Conservation (phyloP, 768 basidiomycete genomes). For the Tulasnella sp. region DNA sequence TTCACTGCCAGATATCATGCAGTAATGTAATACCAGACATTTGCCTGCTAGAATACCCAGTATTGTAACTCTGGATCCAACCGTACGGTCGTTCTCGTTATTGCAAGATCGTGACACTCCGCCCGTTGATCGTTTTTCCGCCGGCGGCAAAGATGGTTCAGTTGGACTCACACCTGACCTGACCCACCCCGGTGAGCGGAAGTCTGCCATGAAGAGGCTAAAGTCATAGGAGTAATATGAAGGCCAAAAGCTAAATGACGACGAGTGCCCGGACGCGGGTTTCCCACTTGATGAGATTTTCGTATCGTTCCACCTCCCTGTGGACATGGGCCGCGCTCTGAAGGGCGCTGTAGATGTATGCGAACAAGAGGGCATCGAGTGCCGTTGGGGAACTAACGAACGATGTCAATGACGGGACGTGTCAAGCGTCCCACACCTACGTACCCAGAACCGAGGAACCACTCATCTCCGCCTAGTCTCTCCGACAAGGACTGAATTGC, state of each 20-base stretch:
- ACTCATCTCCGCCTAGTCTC: slow-evolving; percentile 60
- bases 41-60: too few relatives aligned
- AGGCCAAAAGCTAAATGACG: too few relatives aligned
- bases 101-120: too few relatives aligned
- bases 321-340: slow-evolving; percentile 29
- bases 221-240: too few relatives aligned
- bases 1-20: neutral
- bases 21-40: too few relatives aligned
- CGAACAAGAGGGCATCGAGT: slow-evolving; percentile 71
- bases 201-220: too few relatives aligned
- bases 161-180: too few relatives aligned
- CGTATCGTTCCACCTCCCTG: slow-evolving; percentile 53
- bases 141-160: too few relatives aligned
- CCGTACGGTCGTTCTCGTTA: too few relatives aligned
- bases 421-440: slow-evolving; percentile 20
- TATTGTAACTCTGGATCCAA: too few relatives aligned
- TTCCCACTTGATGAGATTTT: slow-evolving; percentile 76
- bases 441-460: slow-evolving; percentile 69
- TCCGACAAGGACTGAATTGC: slow-evolving; percentile 63
- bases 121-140: too few relatives aligned
- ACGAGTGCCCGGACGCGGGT: slow-evolving; percentile 49
- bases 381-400: slow-evolving; percentile 52
- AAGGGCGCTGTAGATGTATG: slow-evolving; percentile 47
- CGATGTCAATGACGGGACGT: neutral
- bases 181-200: too few relatives aligned